Conservation (phyloP, 179 eudicot species). For the Pouteria campechiana region DNA sequence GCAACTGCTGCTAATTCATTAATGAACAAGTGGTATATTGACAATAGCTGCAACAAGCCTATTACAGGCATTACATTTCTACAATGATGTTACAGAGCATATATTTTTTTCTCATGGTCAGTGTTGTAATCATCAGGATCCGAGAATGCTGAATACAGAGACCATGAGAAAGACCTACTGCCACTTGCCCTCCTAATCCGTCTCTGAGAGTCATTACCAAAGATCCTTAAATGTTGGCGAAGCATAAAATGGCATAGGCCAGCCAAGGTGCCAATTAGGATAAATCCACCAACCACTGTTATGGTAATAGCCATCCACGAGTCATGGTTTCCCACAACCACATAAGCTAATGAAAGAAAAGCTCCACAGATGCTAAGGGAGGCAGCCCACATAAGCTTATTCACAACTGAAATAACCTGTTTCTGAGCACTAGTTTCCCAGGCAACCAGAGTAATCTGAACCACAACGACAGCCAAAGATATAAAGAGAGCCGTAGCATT, state of each 20-base stretch:
- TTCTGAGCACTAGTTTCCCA: conserved; percentile 84
- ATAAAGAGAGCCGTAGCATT: conserved; percentile 67
- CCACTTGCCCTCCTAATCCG: conserved; percentile 59
- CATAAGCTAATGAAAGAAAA: conserved; percentile 59
- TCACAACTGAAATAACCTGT: conserved; percentile 56
- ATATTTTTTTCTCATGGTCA: conserved; percentile 59
- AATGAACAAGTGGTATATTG: too few species aligned
- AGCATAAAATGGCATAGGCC: conserved; percentile 74
- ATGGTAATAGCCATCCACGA: conserved; percentile 64
- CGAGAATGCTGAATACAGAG: conserved; percentile 54
- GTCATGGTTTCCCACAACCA: conserved; percentile 56
- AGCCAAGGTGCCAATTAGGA: conserved; percentile 58
- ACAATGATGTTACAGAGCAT: conserved; percentile 59
- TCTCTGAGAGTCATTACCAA: conserved; percentile 64
- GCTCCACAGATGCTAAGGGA: conserved; percentile 86
- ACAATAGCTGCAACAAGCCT: too few species aligned
- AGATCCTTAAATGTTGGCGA: conserved; percentile 53
- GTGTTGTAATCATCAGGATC: conserved; percentile 59
- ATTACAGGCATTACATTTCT: too few species aligned
- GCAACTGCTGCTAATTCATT: too few species aligned
- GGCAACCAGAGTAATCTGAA: conserved; percentile 77
- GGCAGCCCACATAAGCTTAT: conserved; percentile 90
- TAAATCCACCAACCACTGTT: conserved; percentile 47
- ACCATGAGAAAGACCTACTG: conserved; percentile 83
- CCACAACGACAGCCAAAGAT: conserved; percentile 78